phyloP scores from a whole-genome alignment of 2,329 filamentous ascomycete species.

The Xylaria arbuscula region DNA sequence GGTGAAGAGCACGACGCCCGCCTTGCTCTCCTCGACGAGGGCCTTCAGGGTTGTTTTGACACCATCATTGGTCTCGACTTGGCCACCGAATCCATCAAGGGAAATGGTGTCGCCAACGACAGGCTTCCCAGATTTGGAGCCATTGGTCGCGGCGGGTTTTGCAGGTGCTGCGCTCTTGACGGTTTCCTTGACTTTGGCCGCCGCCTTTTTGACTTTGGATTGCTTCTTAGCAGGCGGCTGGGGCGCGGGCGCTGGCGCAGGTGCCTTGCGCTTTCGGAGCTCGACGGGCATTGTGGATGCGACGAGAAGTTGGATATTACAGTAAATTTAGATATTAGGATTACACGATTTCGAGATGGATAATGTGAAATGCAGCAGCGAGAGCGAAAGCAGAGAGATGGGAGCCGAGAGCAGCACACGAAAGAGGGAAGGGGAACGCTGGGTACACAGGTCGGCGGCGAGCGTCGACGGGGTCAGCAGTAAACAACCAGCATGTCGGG shows the following conservation, averaged over 20 bases:
- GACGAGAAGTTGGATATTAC: constrained; percentile 7
- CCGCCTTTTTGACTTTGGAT: constrained; percentile 54
- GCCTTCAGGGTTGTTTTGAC: constrained; percentile 80
- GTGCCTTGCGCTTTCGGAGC: constrained; percentile 59
- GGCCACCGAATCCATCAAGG: constrained; percentile 71
- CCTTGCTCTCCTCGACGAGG: constrained; percentile 84
- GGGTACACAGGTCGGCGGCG: constrained; percentile 38
- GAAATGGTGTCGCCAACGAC: constrained; percentile 66
- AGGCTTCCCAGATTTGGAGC: constrained; percentile 55
- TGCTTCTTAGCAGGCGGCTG: constrained; percentile 56
- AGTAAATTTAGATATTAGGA: constrained; percentile 19
- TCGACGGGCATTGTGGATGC: constrained; percentile 55
- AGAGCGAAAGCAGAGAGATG: neutral
- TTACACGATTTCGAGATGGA: constrained; percentile 14
- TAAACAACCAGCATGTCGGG: constrained; percentile 43
- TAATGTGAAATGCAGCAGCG: constrained; percentile 7
- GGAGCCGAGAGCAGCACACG: constrained; percentile 20
- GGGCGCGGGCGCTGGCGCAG: constrained; percentile 54
- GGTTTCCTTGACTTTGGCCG: constrained; percentile 53
- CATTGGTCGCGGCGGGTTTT: constrained; percentile 49
- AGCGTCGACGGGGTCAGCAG: constrained; percentile 38
- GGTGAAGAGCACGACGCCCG: constrained; percentile 91
- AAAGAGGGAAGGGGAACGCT: constrained; percentile 14
- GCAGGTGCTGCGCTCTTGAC: constrained; percentile 42
- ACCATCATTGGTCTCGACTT: constrained; percentile 88